Base-by-base conservation (phyloP, 2,329 filamentous ascomycete genomes). In the Fusarium chuoi region DNA sequence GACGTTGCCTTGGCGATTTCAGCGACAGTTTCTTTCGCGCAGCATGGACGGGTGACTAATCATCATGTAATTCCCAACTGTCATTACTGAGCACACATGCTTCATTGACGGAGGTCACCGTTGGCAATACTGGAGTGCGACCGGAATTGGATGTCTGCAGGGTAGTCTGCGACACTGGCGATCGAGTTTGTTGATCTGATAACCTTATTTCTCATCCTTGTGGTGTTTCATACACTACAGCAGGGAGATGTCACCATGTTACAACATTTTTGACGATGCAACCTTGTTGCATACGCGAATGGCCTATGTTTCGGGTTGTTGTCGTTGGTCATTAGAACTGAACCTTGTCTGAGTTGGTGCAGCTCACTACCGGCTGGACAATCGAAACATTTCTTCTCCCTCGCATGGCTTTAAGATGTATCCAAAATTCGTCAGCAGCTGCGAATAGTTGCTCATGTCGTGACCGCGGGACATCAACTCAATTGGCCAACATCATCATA, bases 31-130 rank as follows among this genome's bases (percentile, higher is more conserved):
- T 15, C 30, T 24, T 36, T 35, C 12, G 15, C 13, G 5, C 1
- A 35, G 6, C 1, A 14, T 51, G 15, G 8, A 11, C 10, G 10
- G 10, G 18, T 38, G 35, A 54, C 24, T 26, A 48, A 48, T 17
- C 11, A 17, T 36, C 55, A 41, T 55, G 35, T 15, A 26, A 54
- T 41, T 15, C 15, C 5, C 10, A 28, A 2, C 6, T 22, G 13
- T 22, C 33, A 22, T 35, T 2, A 11, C 2, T 11, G 6, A 3
- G n/a, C n/a, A 22, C 9, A 22, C 9, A 8, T 5, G 26, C 6
- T 48, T 14, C 14, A 38, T 28, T 28, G 3, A 38, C 1, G 30
- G n/a, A 5, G 2, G 1, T 20, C 9, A 6, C 22, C 4, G 4
- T 24, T 6, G 17, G 30, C 17, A 22, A 38, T 9, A 6, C 18